Percentiles rank a stretch among this genome's conserved stretches.
Conservation (phyloP, 2,329 filamentous ascomycete genomes). For the Monilinia fructicola region DNA sequence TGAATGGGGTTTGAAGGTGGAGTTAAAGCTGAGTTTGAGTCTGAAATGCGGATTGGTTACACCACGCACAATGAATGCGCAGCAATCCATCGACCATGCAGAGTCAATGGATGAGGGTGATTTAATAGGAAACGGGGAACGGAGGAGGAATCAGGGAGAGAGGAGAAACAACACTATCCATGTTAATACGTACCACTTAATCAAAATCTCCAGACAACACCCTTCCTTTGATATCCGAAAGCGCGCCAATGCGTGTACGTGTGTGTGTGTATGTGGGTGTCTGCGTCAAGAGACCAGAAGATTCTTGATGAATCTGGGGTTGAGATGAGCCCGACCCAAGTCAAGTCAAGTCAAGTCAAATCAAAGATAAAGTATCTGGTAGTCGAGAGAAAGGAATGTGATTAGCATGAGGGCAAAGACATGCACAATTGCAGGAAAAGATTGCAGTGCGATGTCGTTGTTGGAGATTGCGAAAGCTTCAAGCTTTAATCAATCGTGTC, state of each 20-base stretch:
- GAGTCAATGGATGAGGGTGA: not conserved
- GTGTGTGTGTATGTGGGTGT: not conserved
- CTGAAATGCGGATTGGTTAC: not conserved
- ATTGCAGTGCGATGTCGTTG: conserved; percentile 20
- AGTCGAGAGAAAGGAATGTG: conserved; percentile 22
- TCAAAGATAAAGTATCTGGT: conserved; percentile 28
- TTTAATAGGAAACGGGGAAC: not conserved
- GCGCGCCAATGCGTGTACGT: conserved; percentile 30
- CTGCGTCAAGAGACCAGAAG: conserved; percentile 22
- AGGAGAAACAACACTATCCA: not conserved
- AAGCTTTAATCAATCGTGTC: conserved; percentile 31
- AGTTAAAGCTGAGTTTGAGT: not conserved
- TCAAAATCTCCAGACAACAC: conserved; percentile 25
- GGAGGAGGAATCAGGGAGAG: not conserved
- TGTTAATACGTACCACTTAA: conserved; percentile 26
- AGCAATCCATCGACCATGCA: conserved; percentile 10
- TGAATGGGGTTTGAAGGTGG: not conserved
- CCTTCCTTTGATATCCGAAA: conserved; percentile 24
- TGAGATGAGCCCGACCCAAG: conserved; percentile 28
- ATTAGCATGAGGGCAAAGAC: conserved; percentile 32
- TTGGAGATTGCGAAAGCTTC: conserved; percentile 27
- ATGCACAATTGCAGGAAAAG: conserved; percentile 22
- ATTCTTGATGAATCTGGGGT: conserved; percentile 32
- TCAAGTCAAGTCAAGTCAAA: conserved; percentile 26
- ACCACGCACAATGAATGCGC: conserved; percentile 21